A percentile compares a stretch with the other conserved stretches of the same genome.
phyloP scores from a whole-genome alignment of 129 eudicot species.

The Artemisia annua region DNA sequence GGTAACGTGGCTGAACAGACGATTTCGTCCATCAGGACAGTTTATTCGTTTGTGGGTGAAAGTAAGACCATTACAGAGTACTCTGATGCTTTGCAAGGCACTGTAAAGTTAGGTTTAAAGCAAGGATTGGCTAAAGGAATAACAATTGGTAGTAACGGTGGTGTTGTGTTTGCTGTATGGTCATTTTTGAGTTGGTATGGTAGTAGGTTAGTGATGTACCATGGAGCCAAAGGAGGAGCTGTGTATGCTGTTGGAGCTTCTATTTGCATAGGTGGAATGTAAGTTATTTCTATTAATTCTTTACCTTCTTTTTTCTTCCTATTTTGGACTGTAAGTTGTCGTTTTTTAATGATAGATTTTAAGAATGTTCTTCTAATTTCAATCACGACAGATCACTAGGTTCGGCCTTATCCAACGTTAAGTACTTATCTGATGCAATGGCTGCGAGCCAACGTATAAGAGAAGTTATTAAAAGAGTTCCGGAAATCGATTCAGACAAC shows the following conservation, averaged over 20 bases:
- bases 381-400: slow-evolving; percentile 46
- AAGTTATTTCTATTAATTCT: not conserved
- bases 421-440: too few species aligned
- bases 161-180: slow-evolving; percentile 39
- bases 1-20: slow-evolving; percentile 48
- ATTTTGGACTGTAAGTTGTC: too few species aligned
- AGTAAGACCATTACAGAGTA: slow-evolving; percentile 36
- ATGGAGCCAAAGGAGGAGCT: slow-evolving; percentile 50
- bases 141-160: slow-evolving; percentile 38
- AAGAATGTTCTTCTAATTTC: not conserved
- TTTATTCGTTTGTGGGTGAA: slow-evolving; percentile 59
- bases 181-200: slow-evolving; percentile 43
- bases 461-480: too few species aligned
- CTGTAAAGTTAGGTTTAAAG: slow-evolving; percentile 40
- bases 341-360: slow-evolving; percentile 18
- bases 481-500: too few species aligned
- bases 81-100: slow-evolving; percentile 54
- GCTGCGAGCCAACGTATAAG: too few species aligned
- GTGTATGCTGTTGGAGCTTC: slow-evolving; percentile 43
- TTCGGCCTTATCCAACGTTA: too few species aligned
- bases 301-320: slow-evolving; percentile 2
- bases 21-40: slow-evolving; percentile 50
- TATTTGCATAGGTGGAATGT: slow-evolving; percentile 43
- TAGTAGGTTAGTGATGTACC: slow-evolving; percentile 49
- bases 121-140: slow-evolving; percentile 56